Evolutionary conservation across 805 yeast genomes (phyloP).

Genomic region (Candida oleophila): DNA sequence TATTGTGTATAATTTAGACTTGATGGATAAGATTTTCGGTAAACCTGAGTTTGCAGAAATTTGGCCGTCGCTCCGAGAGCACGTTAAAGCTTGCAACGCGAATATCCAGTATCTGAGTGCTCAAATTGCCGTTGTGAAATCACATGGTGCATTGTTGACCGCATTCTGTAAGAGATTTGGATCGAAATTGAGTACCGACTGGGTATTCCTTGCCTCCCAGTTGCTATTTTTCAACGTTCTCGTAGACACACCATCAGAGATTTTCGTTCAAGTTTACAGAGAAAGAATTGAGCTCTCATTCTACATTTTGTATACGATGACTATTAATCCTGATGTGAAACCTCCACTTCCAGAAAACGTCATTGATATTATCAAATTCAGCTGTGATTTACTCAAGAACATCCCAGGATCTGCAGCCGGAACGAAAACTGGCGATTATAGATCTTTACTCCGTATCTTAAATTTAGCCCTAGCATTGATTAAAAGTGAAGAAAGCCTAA

Average conservation of each 20-base stretch:
- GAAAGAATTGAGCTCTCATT: constrained; percentile 70
- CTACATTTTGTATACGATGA: constrained; percentile 45
- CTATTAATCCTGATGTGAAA: constrained; percentile 21
- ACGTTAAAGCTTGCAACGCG: constrained; percentile 56
- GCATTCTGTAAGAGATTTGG: constrained; percentile 54
- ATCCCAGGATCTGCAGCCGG: constrained; percentile 23
- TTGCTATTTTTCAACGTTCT: constrained; percentile 52
- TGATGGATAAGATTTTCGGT: constrained; percentile 61
- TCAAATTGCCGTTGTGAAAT: constrained; percentile 67
- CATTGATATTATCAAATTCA: constrained; percentile 41
- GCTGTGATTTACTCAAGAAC: constrained; percentile 45
- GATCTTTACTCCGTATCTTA: constrained; percentile 61
- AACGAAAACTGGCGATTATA: constrained; percentile 43
- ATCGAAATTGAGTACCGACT: constrained; percentile 23
- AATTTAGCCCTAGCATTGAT: constrained; percentile 48
- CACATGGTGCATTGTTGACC: constrained; percentile 77
- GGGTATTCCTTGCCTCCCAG: constrained; percentile 36
- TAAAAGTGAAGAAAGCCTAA: constrained; percentile 34
- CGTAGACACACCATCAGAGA: constrained; percentile 50
- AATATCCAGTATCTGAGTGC: constrained; percentile 63
- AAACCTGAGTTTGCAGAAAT: constrained; percentile 26
- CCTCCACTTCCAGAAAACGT: constrained; percentile 24
- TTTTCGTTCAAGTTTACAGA: constrained; percentile 51
- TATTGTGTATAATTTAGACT: constrained; percentile 55
- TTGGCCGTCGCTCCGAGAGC: constrained; percentile 45